phyloP scores from a whole-genome alignment of 805 yeast species.

The Candida gorgasii region DNA sequence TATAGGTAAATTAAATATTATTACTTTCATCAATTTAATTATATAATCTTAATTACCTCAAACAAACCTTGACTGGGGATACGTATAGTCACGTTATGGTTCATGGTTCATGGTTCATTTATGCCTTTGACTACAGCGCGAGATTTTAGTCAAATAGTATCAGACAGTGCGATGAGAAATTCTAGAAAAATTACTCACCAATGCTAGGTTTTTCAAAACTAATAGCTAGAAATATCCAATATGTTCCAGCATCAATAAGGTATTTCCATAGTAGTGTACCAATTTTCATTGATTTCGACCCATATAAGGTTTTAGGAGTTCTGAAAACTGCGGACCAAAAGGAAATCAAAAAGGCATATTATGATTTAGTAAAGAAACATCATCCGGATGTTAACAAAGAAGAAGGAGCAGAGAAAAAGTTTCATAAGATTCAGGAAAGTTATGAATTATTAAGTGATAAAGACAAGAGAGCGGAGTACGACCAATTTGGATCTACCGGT shows the following conservation, averaged over 20 bases:
- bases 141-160: neutral
- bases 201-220: constrained; percentile 3
- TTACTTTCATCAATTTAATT: too few species aligned
- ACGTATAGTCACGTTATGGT: too few species aligned
- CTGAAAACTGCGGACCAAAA: constrained; percentile 65
- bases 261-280: constrained; percentile 2
- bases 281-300: constrained; percentile 53
- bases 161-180: constrained; percentile 5
- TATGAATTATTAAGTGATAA: constrained; percentile 89
- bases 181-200: constrained; percentile 6
- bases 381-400: constrained; percentile 98
- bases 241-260: constrained; percentile 4
- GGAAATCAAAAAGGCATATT: constrained; percentile 94
- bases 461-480: constrained; percentile 82
- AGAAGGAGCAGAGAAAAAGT: constrained; percentile 79
- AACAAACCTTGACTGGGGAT: too few species aligned
- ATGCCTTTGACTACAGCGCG: too few species aligned
- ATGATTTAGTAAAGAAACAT: constrained; percentile 86
- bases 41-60: too few species aligned
- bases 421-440: constrained; percentile 92
- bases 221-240: constrained; percentile 5
- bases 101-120: too few species aligned
- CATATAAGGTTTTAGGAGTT: constrained; percentile 83
- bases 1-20: too few species aligned
- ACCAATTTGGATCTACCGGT: constrained; percentile 78